Percentiles rank a stretch among this genome's conserved stretches.
These are phyloP conservation scores for Rubia occidens DNA, from an alignment of 305 asterid genomes.

Conservation along the genomic window DNA sequence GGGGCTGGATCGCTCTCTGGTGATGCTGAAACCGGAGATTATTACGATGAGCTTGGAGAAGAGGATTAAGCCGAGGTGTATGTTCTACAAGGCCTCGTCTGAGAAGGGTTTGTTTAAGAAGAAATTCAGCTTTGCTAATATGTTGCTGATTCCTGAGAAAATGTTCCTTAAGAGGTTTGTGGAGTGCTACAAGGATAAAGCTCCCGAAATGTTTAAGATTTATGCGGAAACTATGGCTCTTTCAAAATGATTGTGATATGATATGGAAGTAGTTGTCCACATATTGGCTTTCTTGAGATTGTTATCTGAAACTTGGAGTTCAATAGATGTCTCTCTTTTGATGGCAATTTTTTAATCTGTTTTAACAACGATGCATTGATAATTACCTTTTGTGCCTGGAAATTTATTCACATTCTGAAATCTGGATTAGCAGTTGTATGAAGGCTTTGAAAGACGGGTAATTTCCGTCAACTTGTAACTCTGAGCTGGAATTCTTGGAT, in stretches of 20 bases:
- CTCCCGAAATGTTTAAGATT: background rate
- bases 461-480: background rate
- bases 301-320: background rate
- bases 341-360: too few species aligned
- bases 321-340: background rate
- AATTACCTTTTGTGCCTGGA: background rate
- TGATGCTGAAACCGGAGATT: slow-evolving; percentile 19
- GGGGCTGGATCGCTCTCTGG: slow-evolving; percentile 19
- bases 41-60: slow-evolving; percentile 24
- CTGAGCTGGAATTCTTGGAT: background rate
- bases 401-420: background rate
- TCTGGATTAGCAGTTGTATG: background rate
- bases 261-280: background rate
- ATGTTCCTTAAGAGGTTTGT: background rate
- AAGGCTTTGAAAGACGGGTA: background rate
- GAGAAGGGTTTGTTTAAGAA: slow-evolving; percentile 24
- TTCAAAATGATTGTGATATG: background rate
- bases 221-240: background rate
- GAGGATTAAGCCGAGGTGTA: slow-evolving; percentile 32
- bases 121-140: slow-evolving; percentile 7
- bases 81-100: slow-evolving; percentile 3
- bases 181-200: background rate
- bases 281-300: slow-evolving; percentile 14
- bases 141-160: slow-evolving; percentile 14
- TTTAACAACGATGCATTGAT: too few species aligned